A percentile compares a stretch with the other conserved stretches of the same genome.
Conservation (phyloP, 228 moss, liverwort and hornwort species). For the Sphagnum magellanicum region DNA sequence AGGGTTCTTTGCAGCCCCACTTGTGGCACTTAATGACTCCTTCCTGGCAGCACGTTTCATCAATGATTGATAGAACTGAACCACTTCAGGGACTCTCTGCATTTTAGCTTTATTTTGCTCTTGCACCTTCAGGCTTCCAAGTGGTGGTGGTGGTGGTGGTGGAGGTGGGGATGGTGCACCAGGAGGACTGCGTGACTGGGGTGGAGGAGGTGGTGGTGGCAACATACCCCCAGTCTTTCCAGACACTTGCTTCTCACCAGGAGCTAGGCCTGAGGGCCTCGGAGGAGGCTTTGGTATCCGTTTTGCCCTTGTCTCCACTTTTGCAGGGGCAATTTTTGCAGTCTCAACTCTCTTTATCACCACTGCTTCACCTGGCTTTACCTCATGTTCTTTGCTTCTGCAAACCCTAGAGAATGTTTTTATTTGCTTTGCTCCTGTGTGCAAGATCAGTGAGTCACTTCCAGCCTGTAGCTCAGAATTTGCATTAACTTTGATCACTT, state of each 20-base stretch:
- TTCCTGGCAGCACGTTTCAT: slow-evolving; percentile 67
- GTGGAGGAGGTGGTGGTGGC: slow-evolving; percentile 19
- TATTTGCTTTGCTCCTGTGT: background rate
- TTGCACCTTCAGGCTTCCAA: slow-evolving; percentile 12
- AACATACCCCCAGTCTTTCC: slow-evolving; percentile 12
- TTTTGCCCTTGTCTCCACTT: slow-evolving; percentile 58
- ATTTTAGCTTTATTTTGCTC: slow-evolving; percentile 13
- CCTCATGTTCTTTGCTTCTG: background rate
- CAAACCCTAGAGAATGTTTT: slow-evolving; percentile 1
- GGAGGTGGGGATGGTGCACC: slow-evolving; percentile 34
- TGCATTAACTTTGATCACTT: slow-evolving; percentile 6
- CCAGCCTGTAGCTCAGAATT: slow-evolving; percentile 4
- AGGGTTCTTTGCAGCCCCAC: slow-evolving; percentile 20
- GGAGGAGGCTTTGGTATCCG: slow-evolving; percentile 69
- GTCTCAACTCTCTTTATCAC: slow-evolving; percentile 37
- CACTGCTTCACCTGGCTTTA: slow-evolving; percentile 25
- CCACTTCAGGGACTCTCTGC: slow-evolving; percentile 74
- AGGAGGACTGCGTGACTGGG: slow-evolving; percentile 12
- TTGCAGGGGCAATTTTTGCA: slow-evolving; percentile 29
- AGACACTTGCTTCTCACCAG: slow-evolving; percentile 1
- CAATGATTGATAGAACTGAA: slow-evolving; percentile 66
- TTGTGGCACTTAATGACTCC: slow-evolving; percentile 19
- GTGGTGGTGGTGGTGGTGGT: slow-evolving; percentile 50
- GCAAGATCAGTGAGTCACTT: slow-evolving; percentile 12
- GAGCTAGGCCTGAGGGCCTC: slow-evolving; percentile 24